phyloP scores from a whole-genome alignment of 306 rosid species.

The Gynostemma pentaphyllum region DNA sequence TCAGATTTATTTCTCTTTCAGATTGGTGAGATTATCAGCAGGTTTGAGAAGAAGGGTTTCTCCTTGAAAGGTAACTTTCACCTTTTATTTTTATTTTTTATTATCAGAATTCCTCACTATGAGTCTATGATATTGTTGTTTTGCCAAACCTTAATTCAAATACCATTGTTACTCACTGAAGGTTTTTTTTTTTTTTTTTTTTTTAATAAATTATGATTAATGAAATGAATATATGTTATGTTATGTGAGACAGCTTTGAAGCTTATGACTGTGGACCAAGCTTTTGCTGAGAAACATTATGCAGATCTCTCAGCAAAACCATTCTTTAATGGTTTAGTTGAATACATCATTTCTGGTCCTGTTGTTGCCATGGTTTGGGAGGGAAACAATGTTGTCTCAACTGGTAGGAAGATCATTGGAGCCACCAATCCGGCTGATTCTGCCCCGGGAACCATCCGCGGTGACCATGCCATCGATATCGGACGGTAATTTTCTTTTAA shows the following conservation, averaged over 20 bases:
- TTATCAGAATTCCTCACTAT: too few relatives aligned
- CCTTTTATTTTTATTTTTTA: too few relatives aligned
- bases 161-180: too few relatives aligned
- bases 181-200: not conserved
- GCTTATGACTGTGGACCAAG: constrained; percentile 52
- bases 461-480: constrained; percentile 80
- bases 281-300: constrained; percentile 88
- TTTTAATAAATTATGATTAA: too few relatives aligned
- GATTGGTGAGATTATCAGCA: constrained; percentile 81
- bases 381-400: constrained; percentile 67
- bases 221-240: too few relatives aligned
- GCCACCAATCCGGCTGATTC: constrained; percentile 90
- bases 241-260: constrained; percentile 55
- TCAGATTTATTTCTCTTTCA: too few relatives aligned
- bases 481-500: too few relatives aligned
- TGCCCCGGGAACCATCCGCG: constrained; percentile 90
- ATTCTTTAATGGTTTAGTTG: constrained; percentile 73
- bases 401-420: constrained; percentile 84
- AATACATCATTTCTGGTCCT: constrained; percentile 76
- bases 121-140: too few relatives aligned
- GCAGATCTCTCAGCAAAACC: constrained; percentile 90
- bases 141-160: too few relatives aligned
- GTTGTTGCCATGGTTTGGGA: constrained; percentile 98
- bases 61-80: constrained; percentile 59
- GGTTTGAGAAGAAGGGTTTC: constrained; percentile 96